A percentile compares a stretch with the other conserved stretches of the same genome.
Evolutionary conservation across 352 stramenopile species (phyloP).

Genomic region (Phytophthora hibernalis): DNA sequence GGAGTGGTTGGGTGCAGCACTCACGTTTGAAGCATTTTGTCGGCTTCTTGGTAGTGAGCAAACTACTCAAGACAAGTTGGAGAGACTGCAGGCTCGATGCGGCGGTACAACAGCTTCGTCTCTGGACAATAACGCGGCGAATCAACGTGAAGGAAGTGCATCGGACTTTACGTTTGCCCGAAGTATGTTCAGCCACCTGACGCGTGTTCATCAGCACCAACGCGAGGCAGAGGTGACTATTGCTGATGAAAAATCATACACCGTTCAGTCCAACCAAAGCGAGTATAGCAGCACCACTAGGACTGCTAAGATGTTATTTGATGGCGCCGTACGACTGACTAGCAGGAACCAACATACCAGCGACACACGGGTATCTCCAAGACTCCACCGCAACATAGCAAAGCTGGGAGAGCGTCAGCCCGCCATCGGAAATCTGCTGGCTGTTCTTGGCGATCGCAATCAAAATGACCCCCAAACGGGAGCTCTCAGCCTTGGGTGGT

Average conservation of each 20-base stretch:
- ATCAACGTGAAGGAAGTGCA: background rate
- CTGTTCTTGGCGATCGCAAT: constrained; percentile 19
- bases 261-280: constrained; percentile 22
- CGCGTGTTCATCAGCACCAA: constrained; percentile 21
- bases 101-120: background rate
- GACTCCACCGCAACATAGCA: constrained; percentile 30
- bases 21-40: constrained; percentile 40
- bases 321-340: constrained; percentile 16
- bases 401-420: constrained; percentile 41
- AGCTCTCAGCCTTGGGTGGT: background rate
- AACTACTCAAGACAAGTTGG: constrained; percentile 38
- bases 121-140: background rate
- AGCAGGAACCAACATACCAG: constrained; percentile 1
- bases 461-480: constrained; percentile 5
- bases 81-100: constrained; percentile 33
- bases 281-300: constrained; percentile 11
- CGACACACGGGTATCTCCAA: constrained; percentile 13
- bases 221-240: background rate
- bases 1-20: constrained; percentile 36
- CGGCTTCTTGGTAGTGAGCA: constrained; percentile 35
- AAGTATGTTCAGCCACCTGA: constrained; percentile 16
- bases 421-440: constrained; percentile 42
- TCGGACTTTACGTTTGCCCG: background rate
- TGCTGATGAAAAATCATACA: background rate
- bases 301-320: constrained; percentile 12